Evolutionary conservation across 176 grass and related monocot species (phyloP), one percentile per base, ranked within the genome.

Genomic region (Ampelocalamus luodianensis): DNA sequence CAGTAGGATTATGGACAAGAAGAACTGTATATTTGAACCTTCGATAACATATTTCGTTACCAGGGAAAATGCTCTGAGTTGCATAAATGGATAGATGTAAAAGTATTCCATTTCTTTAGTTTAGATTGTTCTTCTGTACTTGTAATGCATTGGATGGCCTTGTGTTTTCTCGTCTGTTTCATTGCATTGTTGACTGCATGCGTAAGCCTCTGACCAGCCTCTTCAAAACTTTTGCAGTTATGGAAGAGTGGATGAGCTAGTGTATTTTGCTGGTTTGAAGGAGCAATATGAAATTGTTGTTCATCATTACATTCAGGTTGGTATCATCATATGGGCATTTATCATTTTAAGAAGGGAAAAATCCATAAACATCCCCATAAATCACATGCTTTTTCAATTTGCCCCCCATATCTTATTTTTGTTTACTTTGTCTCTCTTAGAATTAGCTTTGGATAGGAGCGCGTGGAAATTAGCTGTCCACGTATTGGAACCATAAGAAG

Each of bases 271-370:
- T 82, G 82, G 89, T 82, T 89, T 98, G 73, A 98, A 98, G 74
- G 93, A 93, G 59, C 90, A 98, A 39, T 90, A 93, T 76, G 96
- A 98, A 87, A 95, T 98, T 76, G 93, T 98, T 12, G 84, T 98
- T 88, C 96, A 95, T 83, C 89, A 98, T 90, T 98, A 93, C 76
- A 98, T 98, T 88, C 93, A 95, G 91, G 96, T 92, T 65, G 26
- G 68, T 87, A 50, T 53, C 74, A 79, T 46, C 32, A 65, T 61
- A 60, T 29, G 51, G 5, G 15, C 12, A 83, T 71, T 49, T 49
- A 49, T 49, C 46, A 49, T 49, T 14, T 85, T 23, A 26, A 20
- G 29, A 29, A 29, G 29, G 1, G 29, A 29, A 29, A 29, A 29
- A 29, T 29, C 29, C 1, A 29, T 29, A 29, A 29, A 29, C 29